Evolutionary conservation across 2,329 filamentous ascomycete genomes (phyloP), one percentile per base, ranked within the genome.

Genomic region (Sodiomyces alkalinus): DNA sequence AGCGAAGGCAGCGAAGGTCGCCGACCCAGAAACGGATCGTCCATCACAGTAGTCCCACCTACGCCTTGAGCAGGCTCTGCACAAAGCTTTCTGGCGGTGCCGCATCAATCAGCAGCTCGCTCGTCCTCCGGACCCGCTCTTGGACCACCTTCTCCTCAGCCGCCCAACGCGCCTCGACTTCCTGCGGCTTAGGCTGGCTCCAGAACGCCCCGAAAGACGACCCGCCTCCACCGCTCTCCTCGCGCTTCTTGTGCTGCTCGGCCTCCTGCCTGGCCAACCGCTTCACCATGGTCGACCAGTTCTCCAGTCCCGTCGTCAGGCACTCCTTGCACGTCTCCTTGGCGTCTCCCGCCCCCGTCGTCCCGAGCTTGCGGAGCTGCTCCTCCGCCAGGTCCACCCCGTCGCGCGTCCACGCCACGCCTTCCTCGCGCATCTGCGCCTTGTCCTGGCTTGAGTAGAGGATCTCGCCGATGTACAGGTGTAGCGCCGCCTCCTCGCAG

Each of bases 391-490:
- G 57, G 39, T 86, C 78, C 18, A 92, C 82, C 16, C 79, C 85
- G 37, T 93, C 82, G 31, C 83, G 71, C 1, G 87, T 93, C 87
- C 87, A 96, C 5, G 74, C 74, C 2, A 94, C 61, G 1, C 85
- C 87, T 35, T 79, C 75, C 27, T 81, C 74, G 28, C 60, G 58
- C 12, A 51, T 54, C 2, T 45, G 41, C 18, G 48, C 51, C 4
- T 46, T 34, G 4, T 59, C 55, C n/a, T 68, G 64, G 4, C 68
- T 68, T 0, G 81, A 70, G 50, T 80, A 94, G 18, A 96, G 65
- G 28, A 96, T 92, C 55, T 96, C 87, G 33, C 87, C 87, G 37
- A 96, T 87, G 51, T 93, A 90, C 15, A 85, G 67, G 62, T 83
- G 85, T 10, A 94, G 55, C 0, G 73, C 82, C 3, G 85, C 83